A percentile compares a stretch with the other conserved stretches of the same genome.
Conservation (phyloP, 768 basidiomycete genomes). For the Trametes punicea region DNA sequence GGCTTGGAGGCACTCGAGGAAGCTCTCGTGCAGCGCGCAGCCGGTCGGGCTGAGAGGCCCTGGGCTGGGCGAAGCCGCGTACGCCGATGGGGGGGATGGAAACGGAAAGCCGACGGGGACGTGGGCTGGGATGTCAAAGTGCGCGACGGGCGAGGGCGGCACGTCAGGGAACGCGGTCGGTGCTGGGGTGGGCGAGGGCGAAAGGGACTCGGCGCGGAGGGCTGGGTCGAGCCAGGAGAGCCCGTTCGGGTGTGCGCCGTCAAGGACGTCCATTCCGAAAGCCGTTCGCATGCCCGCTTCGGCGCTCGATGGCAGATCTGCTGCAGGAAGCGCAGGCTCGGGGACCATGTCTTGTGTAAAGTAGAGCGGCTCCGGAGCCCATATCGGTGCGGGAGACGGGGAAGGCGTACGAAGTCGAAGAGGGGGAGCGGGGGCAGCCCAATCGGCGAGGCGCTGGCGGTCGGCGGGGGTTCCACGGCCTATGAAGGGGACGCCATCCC, state of each 20-base stretch:
- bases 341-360: slow-evolving; percentile 6
- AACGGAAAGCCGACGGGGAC: neutral
- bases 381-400: neutral
- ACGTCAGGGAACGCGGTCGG: neutral
- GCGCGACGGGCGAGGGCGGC: neutral
- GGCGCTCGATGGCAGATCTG: too few relatives aligned
- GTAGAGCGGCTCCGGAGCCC: neutral
- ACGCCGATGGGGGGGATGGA: neutral
- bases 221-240: slow-evolving; percentile 16
- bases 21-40: slow-evolving; percentile 18
- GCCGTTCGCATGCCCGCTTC: neutral
- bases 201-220: slow-evolving; percentile 7
- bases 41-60: slow-evolving; percentile 7
- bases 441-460: slow-evolving; percentile 15
- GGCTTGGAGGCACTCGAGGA: slow-evolving; percentile 19
- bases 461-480: slow-evolving; percentile 24
- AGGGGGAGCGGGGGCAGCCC: slow-evolving; percentile 2
- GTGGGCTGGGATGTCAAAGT: neutral
- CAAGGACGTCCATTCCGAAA: neutral
- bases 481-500: slow-evolving; percentile 15
- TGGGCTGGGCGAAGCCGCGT: neutral
- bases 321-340: neutral
- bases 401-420: neutral
- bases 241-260: neutral
- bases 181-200: neutral